A percentile compares a stretch with the other conserved stretches of the same genome.
Evolutionary conservation across 495 filamentous ascomycete species (phyloP).

Genomic region (Endocarpon pusillum): DNA sequence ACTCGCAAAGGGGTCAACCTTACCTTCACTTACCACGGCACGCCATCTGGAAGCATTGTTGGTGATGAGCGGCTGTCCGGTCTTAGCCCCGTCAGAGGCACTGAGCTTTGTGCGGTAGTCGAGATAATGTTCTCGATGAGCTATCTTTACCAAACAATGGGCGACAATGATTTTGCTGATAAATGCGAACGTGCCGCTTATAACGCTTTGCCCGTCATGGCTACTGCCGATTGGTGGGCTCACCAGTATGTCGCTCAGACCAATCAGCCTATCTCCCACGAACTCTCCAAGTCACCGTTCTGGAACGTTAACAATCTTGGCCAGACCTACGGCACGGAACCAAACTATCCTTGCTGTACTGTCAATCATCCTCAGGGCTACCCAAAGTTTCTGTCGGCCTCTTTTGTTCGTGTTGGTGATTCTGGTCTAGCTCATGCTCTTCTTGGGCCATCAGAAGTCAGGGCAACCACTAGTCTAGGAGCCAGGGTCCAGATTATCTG

Average conservation of each 20-base stretch:
- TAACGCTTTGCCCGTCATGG: constrained; percentile 38
- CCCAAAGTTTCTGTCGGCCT: constrained; percentile 35
- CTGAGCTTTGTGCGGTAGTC: constrained; percentile 25
- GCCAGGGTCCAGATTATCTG: constrained; percentile 9
- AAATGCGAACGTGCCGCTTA: constrained; percentile 38
- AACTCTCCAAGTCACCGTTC: constrained; percentile 30
- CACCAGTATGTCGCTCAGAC: constrained; percentile 41
- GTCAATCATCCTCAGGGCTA: constrained; percentile 45
- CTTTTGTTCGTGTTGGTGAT: constrained; percentile 12
- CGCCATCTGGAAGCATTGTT: constrained; percentile 22
- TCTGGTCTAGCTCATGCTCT: constrained; percentile 12
- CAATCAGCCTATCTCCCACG: constrained; percentile 35
- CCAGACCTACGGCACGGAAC: constrained; percentile 16
- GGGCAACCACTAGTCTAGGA: constrained; percentile 6
- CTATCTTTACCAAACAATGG: constrained; percentile 24
- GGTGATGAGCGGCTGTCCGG: constrained; percentile 22
- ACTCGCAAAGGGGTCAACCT: constrained; percentile 28
- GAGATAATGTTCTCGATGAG: constrained; percentile 27
- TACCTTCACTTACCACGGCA: constrained; percentile 30
- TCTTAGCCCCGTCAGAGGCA: constrained; percentile 18
- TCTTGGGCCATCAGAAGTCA: constrained; percentile 8
- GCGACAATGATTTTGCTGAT: constrained; percentile 37
- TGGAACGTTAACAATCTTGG: constrained; percentile 21
- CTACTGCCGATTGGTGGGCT: constrained; percentile 42
- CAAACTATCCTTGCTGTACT: constrained; percentile 40